A percentile compares a stretch with the other conserved stretches of the same genome.
These are phyloP conservation scores for Cryptosporidium sp. DNA, from an alignment of 169 alveolate genomes.

Conservation along the genomic window DNA sequence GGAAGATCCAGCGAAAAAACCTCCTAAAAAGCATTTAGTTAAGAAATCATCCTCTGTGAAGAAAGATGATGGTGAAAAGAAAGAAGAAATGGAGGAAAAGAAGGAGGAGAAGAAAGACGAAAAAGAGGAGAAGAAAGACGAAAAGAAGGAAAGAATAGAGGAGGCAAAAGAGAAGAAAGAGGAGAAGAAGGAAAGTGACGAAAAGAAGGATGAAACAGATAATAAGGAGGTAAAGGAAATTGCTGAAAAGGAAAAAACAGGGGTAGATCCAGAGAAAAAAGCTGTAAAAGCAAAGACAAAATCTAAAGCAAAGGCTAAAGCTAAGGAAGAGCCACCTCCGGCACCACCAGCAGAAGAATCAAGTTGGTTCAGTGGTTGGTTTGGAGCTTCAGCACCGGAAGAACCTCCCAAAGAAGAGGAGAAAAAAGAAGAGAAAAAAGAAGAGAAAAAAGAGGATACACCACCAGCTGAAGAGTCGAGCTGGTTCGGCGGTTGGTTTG, in stretches of 20 bases:
- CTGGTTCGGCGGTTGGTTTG: conserved; percentile 58
- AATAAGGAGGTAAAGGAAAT: neutral
- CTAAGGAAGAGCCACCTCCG: neutral
- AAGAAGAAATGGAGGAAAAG: neutral
- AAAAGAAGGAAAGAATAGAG: neutral
- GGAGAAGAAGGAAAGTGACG: neutral
- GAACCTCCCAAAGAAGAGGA: conserved; percentile 13
- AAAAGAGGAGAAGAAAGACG: neutral
- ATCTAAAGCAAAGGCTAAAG: conserved; percentile 15
- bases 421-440: neutral
- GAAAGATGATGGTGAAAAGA: neutral
- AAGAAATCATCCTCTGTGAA: conserved; percentile 3
- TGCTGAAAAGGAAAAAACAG: neutral
- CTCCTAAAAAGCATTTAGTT: neutral
- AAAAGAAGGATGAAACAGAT: neutral
- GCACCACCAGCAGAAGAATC: neutral
- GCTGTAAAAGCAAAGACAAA: neutral
- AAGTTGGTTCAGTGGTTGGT: conserved; percentile 50
- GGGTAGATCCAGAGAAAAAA: neutral
- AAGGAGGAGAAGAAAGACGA: neutral
- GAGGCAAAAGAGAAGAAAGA: neutral
- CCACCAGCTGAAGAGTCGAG: conserved; percentile 8
- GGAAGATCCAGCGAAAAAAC: conserved; percentile 65
- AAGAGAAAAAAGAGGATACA: too few species aligned
- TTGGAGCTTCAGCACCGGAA: conserved; percentile 2